Conservation (phyloP, 179 eudicot species). For the Heliamphora pulchella region DNA sequence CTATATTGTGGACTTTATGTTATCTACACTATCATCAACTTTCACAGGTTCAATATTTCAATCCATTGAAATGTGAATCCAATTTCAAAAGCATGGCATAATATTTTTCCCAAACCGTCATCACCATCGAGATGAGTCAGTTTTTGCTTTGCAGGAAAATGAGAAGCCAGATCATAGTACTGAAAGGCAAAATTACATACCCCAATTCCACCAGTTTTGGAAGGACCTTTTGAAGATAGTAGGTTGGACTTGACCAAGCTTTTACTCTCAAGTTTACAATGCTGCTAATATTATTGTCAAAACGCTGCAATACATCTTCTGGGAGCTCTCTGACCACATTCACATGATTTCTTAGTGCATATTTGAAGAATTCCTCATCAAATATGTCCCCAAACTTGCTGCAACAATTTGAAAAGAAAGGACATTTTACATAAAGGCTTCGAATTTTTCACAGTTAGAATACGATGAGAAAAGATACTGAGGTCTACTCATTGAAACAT, state of each 20-base stretch:
- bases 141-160: not conserved
- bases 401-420: constrained; percentile 26
- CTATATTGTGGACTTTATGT: not conserved
- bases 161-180: constrained; percentile 10
- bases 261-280: constrained; percentile 88
- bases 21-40: not conserved
- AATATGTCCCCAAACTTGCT: constrained; percentile 93
- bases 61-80: not conserved
- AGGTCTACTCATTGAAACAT: constrained; percentile 2
- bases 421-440: not conserved
- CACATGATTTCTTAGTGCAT: constrained; percentile 79
- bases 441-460: not conserved
- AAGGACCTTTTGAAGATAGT: constrained; percentile 80
- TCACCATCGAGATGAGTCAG: not conserved
- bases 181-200: constrained; percentile 34
- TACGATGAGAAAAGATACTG: not conserved
- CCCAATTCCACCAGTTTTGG: constrained; percentile 71
- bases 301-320: constrained; percentile 58
- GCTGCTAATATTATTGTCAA: constrained; percentile 86
- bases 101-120: not conserved
- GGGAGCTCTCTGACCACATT: constrained; percentile 76
- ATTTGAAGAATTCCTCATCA: constrained; percentile 89
- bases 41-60: constrained; percentile 7
- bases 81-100: not conserved
- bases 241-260: constrained; percentile 90